Base-by-base conservation (phyloP, 495 filamentous ascomycete genomes). In the Usnea hakonensis region DNA sequence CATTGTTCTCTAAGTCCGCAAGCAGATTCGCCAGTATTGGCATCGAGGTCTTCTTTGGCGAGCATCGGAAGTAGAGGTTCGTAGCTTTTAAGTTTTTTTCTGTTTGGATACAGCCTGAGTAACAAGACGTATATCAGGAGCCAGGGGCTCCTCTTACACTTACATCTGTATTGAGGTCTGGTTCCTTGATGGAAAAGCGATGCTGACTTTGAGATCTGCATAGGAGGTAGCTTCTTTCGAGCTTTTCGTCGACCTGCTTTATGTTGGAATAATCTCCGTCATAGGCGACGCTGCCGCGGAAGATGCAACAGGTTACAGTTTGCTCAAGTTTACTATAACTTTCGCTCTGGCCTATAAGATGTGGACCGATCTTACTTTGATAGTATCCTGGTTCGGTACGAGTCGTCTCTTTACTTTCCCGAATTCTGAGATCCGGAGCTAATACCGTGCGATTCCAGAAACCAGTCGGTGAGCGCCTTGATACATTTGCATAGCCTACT, bases 41-140 rank as follows among this genome's bases (percentile, higher is more conserved):
- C 83, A 86, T 65, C 78, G 81, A 61, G 82, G 82, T 2, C 72
- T 85, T 21, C 71, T 86, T 16, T 86, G 83, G 83, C 75, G 83
- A 36, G 78, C 80, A 7, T 71, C 72, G 13, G 75, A 78, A 58
- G 66, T 70, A 16, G 79, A 82, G 35, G 35, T 36, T 36, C 11
- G 35, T 5, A 36, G 35, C 35, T 11, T 11, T 6, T n/a, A n/a
- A n/a, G n/a, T n/a, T 36, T 11, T 36, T 36, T 36, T 11, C 35
- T 36, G 11, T 36, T 36, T 36, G 6, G 35, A 36, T 6, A 5
- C 35, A 36, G 5, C 35, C 11, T 36, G 35, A 36, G 35, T 11
- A 5, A 11, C 35, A 36, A 36, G 35, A 36, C 35, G 5, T 36
- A 36, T 5, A 6, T 11, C 35, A 36, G 35, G 35, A 36, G 35